Conservation (phyloP, 1,284 basidiomycete species). For the Exsudoporus floridanus region DNA sequence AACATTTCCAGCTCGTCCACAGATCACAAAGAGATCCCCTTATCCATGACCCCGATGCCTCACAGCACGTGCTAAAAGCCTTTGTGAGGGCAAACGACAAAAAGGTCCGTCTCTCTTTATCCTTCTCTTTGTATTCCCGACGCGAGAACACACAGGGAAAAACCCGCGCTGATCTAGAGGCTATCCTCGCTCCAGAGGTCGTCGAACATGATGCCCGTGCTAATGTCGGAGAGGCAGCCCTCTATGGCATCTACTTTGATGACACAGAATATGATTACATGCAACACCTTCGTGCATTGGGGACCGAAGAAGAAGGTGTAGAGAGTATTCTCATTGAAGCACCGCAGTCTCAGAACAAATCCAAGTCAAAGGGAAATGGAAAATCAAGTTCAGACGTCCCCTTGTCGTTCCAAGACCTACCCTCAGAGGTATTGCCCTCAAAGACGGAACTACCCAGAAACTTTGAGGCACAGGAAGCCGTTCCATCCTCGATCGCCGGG, state of each 20-base stretch:
- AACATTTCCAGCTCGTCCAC: slow-evolving; percentile 97
- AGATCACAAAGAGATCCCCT: slow-evolving; percentile 95
- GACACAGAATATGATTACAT: slow-evolving; percentile 99
- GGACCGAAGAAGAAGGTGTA: slow-evolving; percentile 71
- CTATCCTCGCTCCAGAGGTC: slow-evolving; percentile 58
- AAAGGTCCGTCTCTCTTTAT: slow-evolving; percentile 48
- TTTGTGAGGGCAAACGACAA: slow-evolving; percentile 71
- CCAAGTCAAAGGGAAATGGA: slow-evolving; percentile 40
- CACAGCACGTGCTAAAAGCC: slow-evolving; percentile 84
- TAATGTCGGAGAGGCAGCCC: slow-evolving; percentile 82
- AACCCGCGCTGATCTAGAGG: slow-evolving; percentile 73
- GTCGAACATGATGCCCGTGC: slow-evolving; percentile 47
- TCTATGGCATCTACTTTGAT: slow-evolving; percentile 94
- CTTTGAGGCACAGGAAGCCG: slow-evolving; percentile 70
- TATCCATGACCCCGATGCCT: slow-evolving; percentile 90
- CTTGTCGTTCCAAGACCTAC: slow-evolving; percentile 52
- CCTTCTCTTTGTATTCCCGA: slow-evolving; percentile 4
- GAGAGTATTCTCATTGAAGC: slow-evolving; percentile 78
- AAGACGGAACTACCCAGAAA: slow-evolving; percentile 70
- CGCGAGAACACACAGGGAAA: slow-evolving; percentile 56
- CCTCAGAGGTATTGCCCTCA: slow-evolving; percentile 73
- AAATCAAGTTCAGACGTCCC: slow-evolving; percentile 27
- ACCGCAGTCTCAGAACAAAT: slow-evolving; percentile 43
- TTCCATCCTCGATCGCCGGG: slow-evolving; percentile 83
- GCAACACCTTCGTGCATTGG: slow-evolving; percentile 87